These are phyloP conservation scores for Sutorius eximius DNA, from an alignment of 1,284 basidiomycete genomes.

Conservation along the genomic window DNA sequence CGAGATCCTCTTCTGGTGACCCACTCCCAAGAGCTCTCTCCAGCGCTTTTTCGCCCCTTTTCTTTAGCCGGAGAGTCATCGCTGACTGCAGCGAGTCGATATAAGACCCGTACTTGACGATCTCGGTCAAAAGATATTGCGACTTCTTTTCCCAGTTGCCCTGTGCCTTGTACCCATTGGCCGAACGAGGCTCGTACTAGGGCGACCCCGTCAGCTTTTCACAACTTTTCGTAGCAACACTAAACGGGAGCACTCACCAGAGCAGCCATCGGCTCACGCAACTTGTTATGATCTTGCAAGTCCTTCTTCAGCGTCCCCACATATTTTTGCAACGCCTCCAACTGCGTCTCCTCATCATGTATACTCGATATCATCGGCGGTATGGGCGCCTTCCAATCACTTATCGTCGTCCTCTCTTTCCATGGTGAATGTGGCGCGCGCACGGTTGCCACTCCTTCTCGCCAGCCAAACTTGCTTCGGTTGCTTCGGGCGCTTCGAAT, in stretches of 20 bases:
- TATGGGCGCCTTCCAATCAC: conserved; percentile 92
- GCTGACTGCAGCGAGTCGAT: conserved; percentile 83
- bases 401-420: conserved; percentile 78
- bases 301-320: conserved; percentile 77
- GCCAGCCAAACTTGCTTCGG: conserved; percentile 66
- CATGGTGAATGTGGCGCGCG: conserved; percentile 65
- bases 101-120: conserved; percentile 96
- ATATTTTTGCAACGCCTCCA: conserved; percentile 84
- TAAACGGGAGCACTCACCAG: conserved; percentile 56
- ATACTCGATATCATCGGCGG: conserved; percentile 79
- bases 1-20: conserved; percentile 41
- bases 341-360: conserved; percentile 90
- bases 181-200: conserved; percentile 79
- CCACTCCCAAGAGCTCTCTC: conserved; percentile 65
- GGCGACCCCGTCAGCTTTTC: neutral
- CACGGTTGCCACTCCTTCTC: conserved; percentile 61
- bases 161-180: conserved; percentile 74
- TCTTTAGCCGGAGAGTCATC: conserved; percentile 80
- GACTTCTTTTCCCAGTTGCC: conserved; percentile 94
- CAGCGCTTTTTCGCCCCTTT: conserved; percentile 82
- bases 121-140: conserved; percentile 85
- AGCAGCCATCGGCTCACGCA: conserved; percentile 80
- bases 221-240: neutral
- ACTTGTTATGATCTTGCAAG: conserved; percentile 78
- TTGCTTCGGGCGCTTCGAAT: conserved; percentile 68